phyloP scores from a whole-genome alignment of 208 protist species.

The Trypanosoma lewisi region DNA sequence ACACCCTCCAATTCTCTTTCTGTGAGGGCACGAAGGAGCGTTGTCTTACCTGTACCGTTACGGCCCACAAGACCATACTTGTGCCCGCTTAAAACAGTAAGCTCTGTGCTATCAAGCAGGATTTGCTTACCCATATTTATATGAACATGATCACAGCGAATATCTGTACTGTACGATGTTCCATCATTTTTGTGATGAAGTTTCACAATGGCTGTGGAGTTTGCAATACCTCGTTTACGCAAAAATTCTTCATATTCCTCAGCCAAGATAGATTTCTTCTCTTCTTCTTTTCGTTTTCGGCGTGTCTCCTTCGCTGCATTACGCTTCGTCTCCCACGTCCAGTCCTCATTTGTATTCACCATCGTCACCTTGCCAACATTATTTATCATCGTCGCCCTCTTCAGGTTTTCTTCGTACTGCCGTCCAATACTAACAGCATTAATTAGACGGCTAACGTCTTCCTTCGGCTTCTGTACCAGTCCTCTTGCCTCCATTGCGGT shows the following conservation, averaged over 20 bases:
- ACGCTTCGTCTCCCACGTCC: slow-evolving; percentile 87
- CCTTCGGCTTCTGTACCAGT: slow-evolving; percentile 67
- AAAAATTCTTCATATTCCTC: slow-evolving; percentile 92
- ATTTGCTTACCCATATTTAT: slow-evolving; percentile 90
- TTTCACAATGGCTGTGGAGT: slow-evolving; percentile 73
- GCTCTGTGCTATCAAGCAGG: slow-evolving; percentile 78
- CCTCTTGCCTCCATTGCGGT: slow-evolving; percentile 53
- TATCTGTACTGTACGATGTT: slow-evolving; percentile 75
- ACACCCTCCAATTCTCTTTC: slow-evolving; percentile 93
- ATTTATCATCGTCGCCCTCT: slow-evolving; percentile 80
- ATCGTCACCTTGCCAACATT: slow-evolving; percentile 72
- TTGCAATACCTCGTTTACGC: slow-evolving; percentile 78
- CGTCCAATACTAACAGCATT: slow-evolving; percentile 85
- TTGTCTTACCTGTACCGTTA: slow-evolving; percentile 94
- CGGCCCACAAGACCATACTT: slow-evolving; percentile 96
- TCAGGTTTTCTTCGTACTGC: slow-evolving; percentile 87
- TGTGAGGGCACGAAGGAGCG: slow-evolving; percentile 93
- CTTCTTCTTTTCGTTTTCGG: slow-evolving; percentile 86
- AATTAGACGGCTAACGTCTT: slow-evolving; percentile 61
- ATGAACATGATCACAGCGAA: slow-evolving; percentile 84
- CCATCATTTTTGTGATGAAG: slow-evolving; percentile 84
- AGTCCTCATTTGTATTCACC: slow-evolving; percentile 90
- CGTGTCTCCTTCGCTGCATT: slow-evolving; percentile 86
- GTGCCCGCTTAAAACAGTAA: slow-evolving; percentile 82
- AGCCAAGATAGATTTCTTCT: slow-evolving; percentile 84